phyloP scores from a whole-genome alignment of 768 basidiomycete species.

The Calocybe indica region DNA sequence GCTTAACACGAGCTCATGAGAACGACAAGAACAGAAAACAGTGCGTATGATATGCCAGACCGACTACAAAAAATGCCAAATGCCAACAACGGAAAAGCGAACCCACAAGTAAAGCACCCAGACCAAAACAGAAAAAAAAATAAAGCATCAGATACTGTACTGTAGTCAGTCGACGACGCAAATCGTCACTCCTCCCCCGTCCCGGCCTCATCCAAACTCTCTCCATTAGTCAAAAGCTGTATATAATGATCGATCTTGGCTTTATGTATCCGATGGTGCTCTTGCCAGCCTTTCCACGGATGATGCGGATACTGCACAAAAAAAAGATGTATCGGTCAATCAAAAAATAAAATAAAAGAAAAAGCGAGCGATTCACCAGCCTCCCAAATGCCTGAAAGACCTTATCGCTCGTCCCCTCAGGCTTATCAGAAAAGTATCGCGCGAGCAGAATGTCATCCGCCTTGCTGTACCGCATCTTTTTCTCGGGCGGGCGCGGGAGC shows the following conservation, averaged over 20 bases:
- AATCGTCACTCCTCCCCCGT: neutral
- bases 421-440: conserved; percentile 63
- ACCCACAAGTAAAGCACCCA: no score
- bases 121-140: no score
- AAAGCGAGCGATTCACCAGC: conserved; percentile 35
- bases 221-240: conserved; percentile 51
- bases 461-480: conserved; percentile 83
- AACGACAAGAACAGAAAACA: no score
- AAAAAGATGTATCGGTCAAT: conserved; percentile 3
- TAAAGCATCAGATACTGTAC: no score
- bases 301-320: conserved; percentile 69
- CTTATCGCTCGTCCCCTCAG: conserved; percentile 78
- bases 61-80: no score
- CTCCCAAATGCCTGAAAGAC: conserved; percentile 79
- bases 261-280: conserved; percentile 86
- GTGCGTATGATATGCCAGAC: no score
- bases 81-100: no score
- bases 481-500: conserved; percentile 71
- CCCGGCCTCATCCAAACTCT: conserved; percentile 32
- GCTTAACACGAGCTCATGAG: no score
- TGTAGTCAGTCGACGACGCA: no score
- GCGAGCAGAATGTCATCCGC: conserved; percentile 78
- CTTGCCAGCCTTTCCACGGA: conserved; percentile 95
- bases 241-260: conserved; percentile 81
- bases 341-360: conserved; percentile 1